Base-by-base conservation (phyloP, 495 filamentous ascomycete genomes). In the Penicillium waksmanii region DNA sequence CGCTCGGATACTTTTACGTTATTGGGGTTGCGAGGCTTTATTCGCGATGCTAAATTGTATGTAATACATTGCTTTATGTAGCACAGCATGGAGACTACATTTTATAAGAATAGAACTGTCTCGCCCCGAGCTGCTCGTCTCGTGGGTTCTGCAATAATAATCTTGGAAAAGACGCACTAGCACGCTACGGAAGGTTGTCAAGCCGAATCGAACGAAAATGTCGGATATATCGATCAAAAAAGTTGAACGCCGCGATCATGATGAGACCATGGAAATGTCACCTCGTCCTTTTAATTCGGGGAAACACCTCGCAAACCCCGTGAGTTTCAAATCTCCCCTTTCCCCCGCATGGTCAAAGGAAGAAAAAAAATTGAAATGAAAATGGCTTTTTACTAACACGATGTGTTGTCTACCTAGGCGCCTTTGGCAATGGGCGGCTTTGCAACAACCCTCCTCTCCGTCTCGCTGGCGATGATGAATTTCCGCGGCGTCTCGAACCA, bases 381-480 rank as follows among this genome's bases (percentile, higher is more conserved):
- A 38, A 12, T 12, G 15, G 36, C 17, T 46, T 46, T 13, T 12
- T 48, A 13, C 46, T 27, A 48, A 48, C 23, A 25, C 4, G 21
- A 9, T 9, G 21, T 5, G 0, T 34, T 35, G 10, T 34, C n/a
- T 57, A 38, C 6, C 15, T n/a, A 58, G 56, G 48, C 47, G 12
- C 58, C 58, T 0, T 43, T 61, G 19, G 58, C 44, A 27, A 51
- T 61, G 35, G 58, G 58, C 34, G 53, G 44, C 15, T 61, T 61
- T 34, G 58, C 58, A 25, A 61, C 58, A 21, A 61, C 58, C 21
- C 34, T 61, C 34, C n/a, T 61, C 19, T 51, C 58, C 13, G 21
- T 61, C 3, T 61, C 58, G 17, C 42, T 61, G 23, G 44, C 58
- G 5, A 56, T 61, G 58, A 61, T 61, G 58, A 50, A 51, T 3